Percentiles rank a stretch among this genome's conserved stretches.
phyloP scores from a whole-genome alignment of 1,284 basidiomycete species.

The Malassezia slooffiae region DNA sequence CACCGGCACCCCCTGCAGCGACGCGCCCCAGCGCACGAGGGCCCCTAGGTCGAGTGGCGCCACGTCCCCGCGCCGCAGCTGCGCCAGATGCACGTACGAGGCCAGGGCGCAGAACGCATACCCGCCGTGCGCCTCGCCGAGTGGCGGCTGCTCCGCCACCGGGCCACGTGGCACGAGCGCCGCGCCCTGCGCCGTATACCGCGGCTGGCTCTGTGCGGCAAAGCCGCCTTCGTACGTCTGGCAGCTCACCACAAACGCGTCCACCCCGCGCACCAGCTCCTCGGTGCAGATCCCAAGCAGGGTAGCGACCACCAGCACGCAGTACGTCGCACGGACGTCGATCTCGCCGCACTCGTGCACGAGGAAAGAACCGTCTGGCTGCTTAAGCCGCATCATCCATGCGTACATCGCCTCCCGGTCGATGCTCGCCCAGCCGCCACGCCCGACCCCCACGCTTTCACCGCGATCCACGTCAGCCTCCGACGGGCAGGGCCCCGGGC shows the following conservation, averaged over 20 bases:
- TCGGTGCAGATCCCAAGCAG: constrained; percentile 74
- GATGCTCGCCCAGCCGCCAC: constrained; percentile 47
- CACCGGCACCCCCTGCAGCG: constrained; percentile 71
- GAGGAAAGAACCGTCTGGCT: constrained; percentile 83
- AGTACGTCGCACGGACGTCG: constrained; percentile 76
- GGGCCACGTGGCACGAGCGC: constrained; percentile 9
- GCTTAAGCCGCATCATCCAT: constrained; percentile 87
- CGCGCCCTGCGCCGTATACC: constrained; percentile 31
- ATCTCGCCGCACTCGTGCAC: constrained; percentile 81
- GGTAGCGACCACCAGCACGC: constrained; percentile 60
- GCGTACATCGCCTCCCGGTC: constrained; percentile 58
- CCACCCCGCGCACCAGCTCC: constrained; percentile 58
- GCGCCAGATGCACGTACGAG: constrained; percentile 65
- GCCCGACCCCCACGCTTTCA: constrained; percentile 49
- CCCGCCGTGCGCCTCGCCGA: constrained; percentile 93
- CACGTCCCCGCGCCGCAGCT: constrained; percentile 44
- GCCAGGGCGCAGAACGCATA: constrained; percentile 89
- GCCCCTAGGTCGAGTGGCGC: constrained; percentile 55
- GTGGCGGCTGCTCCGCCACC: constrained; percentile 49
- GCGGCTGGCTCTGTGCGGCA: constrained; percentile 67
- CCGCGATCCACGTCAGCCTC: constrained; percentile 47
- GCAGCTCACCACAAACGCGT: constrained; percentile 57
- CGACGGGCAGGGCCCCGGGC: constrained; percentile 48
- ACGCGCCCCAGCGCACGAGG: constrained; percentile 69
- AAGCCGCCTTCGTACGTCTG: constrained; percentile 99